A percentile compares a stretch with the other conserved stretches of the same genome.
Conservation (phyloP, 2,329 filamentous ascomycete genomes). For the Seiridium cupressi region DNA sequence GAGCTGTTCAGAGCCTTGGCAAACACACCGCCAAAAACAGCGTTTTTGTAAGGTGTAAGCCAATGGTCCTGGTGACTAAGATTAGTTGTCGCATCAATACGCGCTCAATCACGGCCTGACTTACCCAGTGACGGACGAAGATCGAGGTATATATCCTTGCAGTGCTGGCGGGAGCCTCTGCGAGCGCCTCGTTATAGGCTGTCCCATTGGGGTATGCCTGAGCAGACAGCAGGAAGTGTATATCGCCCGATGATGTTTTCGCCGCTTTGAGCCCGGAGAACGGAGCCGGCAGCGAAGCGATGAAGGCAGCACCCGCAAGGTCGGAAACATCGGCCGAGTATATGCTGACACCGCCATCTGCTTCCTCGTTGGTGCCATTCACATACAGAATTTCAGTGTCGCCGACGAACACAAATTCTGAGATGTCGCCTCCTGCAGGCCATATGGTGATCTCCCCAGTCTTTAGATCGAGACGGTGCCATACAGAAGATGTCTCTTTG, state of each 20-base stretch:
- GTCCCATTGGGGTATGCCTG: conserved; percentile 56
- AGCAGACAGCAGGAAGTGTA: conserved; percentile 43
- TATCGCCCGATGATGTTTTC: conserved; percentile 26
- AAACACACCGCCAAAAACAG: conserved; percentile 59
- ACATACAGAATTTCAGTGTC: conserved; percentile 48
- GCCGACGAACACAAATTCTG: conserved; percentile 56
- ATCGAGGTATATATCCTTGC: conserved; percentile 55
- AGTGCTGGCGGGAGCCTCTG: conserved; percentile 42
- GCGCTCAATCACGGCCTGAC: neutral
- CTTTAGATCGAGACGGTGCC: conserved; percentile 56
- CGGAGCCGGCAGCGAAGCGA: conserved; percentile 34
- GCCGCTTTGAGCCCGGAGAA: conserved; percentile 36
- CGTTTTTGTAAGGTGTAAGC: conserved; percentile 52
- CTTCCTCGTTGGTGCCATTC: conserved; percentile 44
- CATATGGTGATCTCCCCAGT: conserved; percentile 52
- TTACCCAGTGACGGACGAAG: conserved; percentile 57
- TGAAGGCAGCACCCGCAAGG: conserved; percentile 25
- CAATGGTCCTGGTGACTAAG: conserved; percentile 40
- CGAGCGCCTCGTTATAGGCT: conserved; percentile 52
- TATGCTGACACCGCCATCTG: conserved; percentile 36
- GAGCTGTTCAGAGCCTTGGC: conserved; percentile 18
- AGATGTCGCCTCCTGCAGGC: conserved; percentile 50
- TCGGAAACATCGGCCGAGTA: conserved; percentile 32
- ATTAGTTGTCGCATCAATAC: too few species aligned
- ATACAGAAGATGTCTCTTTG: conserved; percentile 40